phyloP scores from a whole-genome alignment of 2,329 filamentous ascomycete genomes.

The Fusarium lateritium region DNA sequence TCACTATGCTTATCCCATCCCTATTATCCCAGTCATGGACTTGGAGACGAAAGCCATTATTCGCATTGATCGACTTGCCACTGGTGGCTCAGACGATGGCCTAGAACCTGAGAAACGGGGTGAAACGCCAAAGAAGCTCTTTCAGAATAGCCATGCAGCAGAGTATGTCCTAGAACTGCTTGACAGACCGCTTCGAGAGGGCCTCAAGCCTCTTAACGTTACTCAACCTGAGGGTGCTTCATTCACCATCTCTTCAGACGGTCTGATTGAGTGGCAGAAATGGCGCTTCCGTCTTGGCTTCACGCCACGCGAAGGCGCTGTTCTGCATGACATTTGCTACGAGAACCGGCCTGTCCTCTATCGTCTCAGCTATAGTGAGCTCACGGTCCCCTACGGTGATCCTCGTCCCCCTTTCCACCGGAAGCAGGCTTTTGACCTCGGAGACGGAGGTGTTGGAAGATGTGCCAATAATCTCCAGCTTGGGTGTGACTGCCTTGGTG shows the following conservation, averaged over 20 bases:
- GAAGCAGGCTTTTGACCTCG: conserved; percentile 81
- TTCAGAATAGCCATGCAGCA: conserved; percentile 36
- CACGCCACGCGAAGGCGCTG: conserved; percentile 78
- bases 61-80: conserved; percentile 70
- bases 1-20: conserved; percentile 74
- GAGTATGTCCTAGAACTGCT: conserved; percentile 69
- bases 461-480: conserved; percentile 79
- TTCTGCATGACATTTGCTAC: conserved; percentile 79
- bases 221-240: conserved; percentile 78
- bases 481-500: conserved; percentile 79
- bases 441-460: conserved; percentile 77
- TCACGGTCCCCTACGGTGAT: conserved; percentile 79
- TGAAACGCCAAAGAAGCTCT: conserved; percentile 59
- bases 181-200: conserved; percentile 61
- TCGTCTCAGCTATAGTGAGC: conserved; percentile 77
- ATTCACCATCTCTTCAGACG: conserved; percentile 69
- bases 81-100: conserved; percentile 62
- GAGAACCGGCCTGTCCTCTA: conserved; percentile 76
- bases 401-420: conserved; percentile 75
- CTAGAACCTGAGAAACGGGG: conserved; percentile 55
- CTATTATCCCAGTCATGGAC: conserved; percentile 72
- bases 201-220: conserved; percentile 79
- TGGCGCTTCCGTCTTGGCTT: conserved; percentile 79
- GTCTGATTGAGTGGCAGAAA: conserved; percentile 71
- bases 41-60: conserved; percentile 67